Base-by-base conservation (phyloP, 1,139 yeast genomes). In the Hanseniaspora uvarum region DNA sequence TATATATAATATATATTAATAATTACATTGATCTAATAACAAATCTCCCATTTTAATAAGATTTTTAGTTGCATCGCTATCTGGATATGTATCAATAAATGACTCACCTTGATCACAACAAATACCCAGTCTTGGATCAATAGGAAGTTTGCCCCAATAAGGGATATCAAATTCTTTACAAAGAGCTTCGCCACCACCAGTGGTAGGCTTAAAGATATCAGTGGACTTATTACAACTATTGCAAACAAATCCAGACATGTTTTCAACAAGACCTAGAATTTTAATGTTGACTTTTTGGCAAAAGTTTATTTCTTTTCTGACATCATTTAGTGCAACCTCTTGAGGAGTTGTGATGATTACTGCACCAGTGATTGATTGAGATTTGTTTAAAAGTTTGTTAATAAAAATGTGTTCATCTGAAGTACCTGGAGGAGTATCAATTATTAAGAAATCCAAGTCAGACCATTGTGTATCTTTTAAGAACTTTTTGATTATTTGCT, bases 401-500 rank as follows among this genome's bases (percentile, higher is more conserved):
- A 92, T 89, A 8, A 95, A 81, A 47, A 94, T 74, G 68, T 94
- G 99, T 66, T 94, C 99, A 67, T 94, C 99, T 0, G 96, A 84
- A 0, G 99, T 92, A 0, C 99, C 98, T 0, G 99, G 99, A 0
- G 98, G 99, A 0, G 99, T 94, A 63, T 94, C 99, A 5, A 94
- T 86, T 16, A 94, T 77, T 61, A 94, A 72, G 64, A 86, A 92
- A 68, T 94, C 97, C 55, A 94, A 72, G 51, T 81, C 82, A 1
- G 95, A 96, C 99, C 99, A 94, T 62, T 87, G 87, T 2, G 92
- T 97, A 62, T 92, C 97, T 65, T 86, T 88, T 56, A 94, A 73
- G 63, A 94, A 94, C 70, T 88, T 96, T 63, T 94, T 94, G 56
- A 94, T 92, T 47, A 94, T 73, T 1, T 95, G 92, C 62, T 86